Conservation (phyloP, 2,329 filamentous ascomycete genomes). For the Ambrosiella xylebori region DNA sequence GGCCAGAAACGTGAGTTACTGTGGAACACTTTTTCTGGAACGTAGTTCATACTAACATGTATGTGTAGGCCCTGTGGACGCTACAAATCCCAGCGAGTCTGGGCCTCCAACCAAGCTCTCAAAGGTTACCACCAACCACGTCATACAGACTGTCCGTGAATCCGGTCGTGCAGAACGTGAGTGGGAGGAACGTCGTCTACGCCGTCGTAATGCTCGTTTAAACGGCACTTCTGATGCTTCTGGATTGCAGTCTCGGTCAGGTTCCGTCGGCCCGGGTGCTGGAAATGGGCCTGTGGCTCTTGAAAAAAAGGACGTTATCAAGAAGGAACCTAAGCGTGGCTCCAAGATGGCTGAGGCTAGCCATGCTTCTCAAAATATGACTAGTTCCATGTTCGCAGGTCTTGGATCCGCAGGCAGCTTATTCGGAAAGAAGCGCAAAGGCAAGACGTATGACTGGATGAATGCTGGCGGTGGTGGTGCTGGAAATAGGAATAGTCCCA, state of each 20-base stretch:
- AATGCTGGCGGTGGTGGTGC: conserved; percentile 31
- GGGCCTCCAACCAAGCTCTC: conserved; percentile 27
- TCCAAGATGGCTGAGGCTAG: conserved; percentile 63
- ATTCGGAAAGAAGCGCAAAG: conserved; percentile 41
- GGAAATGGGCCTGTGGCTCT: conserved; percentile 42
- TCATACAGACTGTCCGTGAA: conserved; percentile 38
- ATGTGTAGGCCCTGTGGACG: conserved; percentile 13
- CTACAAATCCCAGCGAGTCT: conserved; percentile 9
- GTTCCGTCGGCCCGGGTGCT: conserved; percentile 41
- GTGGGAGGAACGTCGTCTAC: conserved; percentile 53
- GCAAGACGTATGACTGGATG: conserved; percentile 64
- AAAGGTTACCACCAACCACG: conserved; percentile 33
- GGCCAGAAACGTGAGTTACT: conserved; percentile 10
- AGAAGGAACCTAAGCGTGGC: conserved; percentile 75
- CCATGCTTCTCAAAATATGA: conserved; percentile 68
- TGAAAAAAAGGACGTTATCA: conserved; percentile 55
- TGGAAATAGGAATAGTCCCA: conserved; percentile 27
- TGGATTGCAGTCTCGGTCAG: conserved; percentile 31
- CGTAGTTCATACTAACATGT: background rate
- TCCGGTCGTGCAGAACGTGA: conserved; percentile 49
- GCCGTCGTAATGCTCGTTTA: conserved; percentile 46
- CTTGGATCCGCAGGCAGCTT: conserved; percentile 44
- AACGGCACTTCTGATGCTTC: conserved; percentile 37
- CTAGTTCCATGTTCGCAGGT: conserved; percentile 53
- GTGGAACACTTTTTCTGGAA: background rate